These are phyloP conservation scores for Quercus lobata DNA, from an alignment of 331 rosid species.

Conservation along the genomic window DNA sequence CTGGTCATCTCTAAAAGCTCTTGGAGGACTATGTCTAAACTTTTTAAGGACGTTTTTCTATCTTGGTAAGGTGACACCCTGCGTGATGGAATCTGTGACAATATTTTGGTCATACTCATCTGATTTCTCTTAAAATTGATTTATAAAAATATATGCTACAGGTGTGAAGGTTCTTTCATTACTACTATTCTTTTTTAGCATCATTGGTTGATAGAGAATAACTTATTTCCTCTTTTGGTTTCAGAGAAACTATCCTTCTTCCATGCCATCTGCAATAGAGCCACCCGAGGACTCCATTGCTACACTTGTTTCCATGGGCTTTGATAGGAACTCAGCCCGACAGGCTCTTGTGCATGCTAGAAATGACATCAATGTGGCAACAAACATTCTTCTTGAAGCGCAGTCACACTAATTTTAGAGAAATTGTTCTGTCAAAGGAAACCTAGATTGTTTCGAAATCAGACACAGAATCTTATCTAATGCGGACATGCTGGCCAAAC, in stretches of 20 bases:
- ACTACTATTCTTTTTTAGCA: neutral
- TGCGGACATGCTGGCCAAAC: constrained; percentile 20
- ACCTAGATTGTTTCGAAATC: constrained; percentile 8
- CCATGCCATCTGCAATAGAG: constrained; percentile 51
- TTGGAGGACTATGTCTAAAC: too few species aligned
- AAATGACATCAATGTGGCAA: constrained; percentile 82
- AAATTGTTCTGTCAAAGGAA: constrained; percentile 1
- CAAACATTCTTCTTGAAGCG: constrained; percentile 87
- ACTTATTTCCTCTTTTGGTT: constrained; percentile 4
- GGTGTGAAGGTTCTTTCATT: neutral
- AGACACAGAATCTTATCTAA: constrained; percentile 13
- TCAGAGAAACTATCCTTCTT: constrained; percentile 71
- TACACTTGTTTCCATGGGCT: constrained; percentile 93
- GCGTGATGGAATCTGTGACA: too few species aligned
- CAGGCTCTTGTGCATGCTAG: constrained; percentile 94
- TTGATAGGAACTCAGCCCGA: constrained; percentile 86
- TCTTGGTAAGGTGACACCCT: too few species aligned
- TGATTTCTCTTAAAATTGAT: neutral
- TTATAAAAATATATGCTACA: neutral
- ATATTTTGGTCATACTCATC: neutral
- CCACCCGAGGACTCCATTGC: constrained; percentile 77
- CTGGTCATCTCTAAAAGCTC: too few species aligned
- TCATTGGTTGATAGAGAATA: neutral
- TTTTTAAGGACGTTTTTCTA: too few species aligned
- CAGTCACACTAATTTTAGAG: constrained; percentile 52